Base-by-base conservation (phyloP, 345 rosid genomes). In the Syzygium aromaticum region DNA sequence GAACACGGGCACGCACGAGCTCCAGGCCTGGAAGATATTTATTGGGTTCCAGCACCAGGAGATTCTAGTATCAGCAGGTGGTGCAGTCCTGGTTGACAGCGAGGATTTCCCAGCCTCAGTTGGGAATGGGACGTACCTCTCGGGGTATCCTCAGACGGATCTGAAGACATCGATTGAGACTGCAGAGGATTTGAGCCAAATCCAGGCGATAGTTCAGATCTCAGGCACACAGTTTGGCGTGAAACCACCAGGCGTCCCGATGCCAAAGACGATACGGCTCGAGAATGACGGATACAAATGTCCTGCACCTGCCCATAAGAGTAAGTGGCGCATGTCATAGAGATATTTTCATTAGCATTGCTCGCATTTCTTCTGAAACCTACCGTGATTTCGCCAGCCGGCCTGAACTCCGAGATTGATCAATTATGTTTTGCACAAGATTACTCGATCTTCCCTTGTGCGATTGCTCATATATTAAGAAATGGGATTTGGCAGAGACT, bases 221-320 rank as follows among this genome's bases (percentile, higher is more conserved):
- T 89, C 89, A 1, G 99, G 99, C 16, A 95, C 99, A 0, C 93
- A 92, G 91, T 98, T 96, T 19, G 99, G 99, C 6, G 88, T 96
- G 51, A 90, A 89, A 63, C 92, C 91, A 14, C 91, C 94, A 1
- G 93, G 54, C 17, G 84, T 90, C 5, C 99, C 99, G 0, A 92
- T 96, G 99, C 99, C 99, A 0, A 95, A 91, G 89, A 88, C 88
- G 17, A 89, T 96, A 28, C 94, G 89, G 63, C 96, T 98, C 61
- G 86, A 46, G 17, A 93, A 95, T 19, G 94, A 93, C n/a, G 98
- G 95, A 8, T 96, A 88, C 90, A 90, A 77, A 28, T 97, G 99
- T 84, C 98, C 99, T 2, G 90, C 89, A 12, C 87, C 97, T 0
- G 92, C 91, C 12, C 88, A 54, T 53, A 73, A 89, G 87, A 93